phyloP scores from a whole-genome alignment of 257 asterid species.

The Ilex aquifolium region DNA sequence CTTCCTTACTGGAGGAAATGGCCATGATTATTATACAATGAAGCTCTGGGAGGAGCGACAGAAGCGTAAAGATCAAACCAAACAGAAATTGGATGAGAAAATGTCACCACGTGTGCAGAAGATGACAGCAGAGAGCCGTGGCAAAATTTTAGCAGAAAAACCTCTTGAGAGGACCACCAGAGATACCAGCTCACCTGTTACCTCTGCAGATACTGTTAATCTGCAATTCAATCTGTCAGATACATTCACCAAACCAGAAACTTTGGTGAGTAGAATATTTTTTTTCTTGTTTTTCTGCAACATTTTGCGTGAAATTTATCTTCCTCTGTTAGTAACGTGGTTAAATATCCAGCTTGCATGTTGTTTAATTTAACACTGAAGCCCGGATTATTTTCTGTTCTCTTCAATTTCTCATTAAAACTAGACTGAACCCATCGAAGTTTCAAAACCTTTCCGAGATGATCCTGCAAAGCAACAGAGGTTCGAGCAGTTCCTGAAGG shows the following conservation, averaged over 20 bases:
- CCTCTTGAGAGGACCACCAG: constrained; percentile 61
- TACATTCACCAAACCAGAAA: constrained; percentile 69
- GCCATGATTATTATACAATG: constrained; percentile 71
- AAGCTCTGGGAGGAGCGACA: constrained; percentile 93
- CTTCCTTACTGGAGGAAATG: constrained; percentile 74
- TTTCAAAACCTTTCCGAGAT: constrained; percentile 52
- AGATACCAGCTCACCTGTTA: constrained; percentile 42
- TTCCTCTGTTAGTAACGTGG: not conserved
- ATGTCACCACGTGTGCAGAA: constrained; percentile 39
- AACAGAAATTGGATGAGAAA: constrained; percentile 38
- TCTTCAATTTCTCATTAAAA: constrained; percentile 10
- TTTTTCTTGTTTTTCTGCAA: not conserved
- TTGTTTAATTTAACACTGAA: constrained; percentile 1
- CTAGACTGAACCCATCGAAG: constrained; percentile 55
- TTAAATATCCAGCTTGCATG: not conserved
- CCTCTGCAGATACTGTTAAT: constrained; percentile 51
- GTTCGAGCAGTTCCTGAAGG: constrained; percentile 94
- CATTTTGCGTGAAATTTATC: not conserved
- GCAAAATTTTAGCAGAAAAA: constrained; percentile 82
- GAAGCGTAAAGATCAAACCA: constrained; percentile 52
- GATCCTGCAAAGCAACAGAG: constrained; percentile 86
- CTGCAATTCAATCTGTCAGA: constrained; percentile 70
- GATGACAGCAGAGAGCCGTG: constrained; percentile 87
- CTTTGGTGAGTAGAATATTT: constrained; percentile 58
- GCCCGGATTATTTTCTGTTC: constrained; percentile 9